Evolutionary conservation across 1,284 basidiomycete genomes (phyloP), one percentile per base, ranked within the genome.

Genomic region (Hemileia vastatrix): DNA sequence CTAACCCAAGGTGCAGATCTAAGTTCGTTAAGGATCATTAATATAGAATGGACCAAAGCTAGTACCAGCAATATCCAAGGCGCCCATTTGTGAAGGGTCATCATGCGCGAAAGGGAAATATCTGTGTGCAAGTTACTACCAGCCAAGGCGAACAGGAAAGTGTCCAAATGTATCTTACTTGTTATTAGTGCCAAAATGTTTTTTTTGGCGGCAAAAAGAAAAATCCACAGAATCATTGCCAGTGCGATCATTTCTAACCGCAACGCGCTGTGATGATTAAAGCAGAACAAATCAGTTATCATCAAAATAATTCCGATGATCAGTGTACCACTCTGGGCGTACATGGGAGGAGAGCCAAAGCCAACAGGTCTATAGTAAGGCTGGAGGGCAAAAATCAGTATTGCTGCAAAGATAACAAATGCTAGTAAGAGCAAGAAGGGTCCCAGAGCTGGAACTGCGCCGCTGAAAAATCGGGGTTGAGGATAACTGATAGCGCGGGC

Each of bases 81-180:
- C n/a, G 60, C 52, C 51, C 52, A 62, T 55, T 62, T 62, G 33
- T 62, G 60, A 33, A 62, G 49, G 11, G 33, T 43, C 60, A 62
- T 62, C 1, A 62, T 36, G 21, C 53, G 32, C 31, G 49, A 6
- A 49, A 54, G 50, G 27, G 50, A 54, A 21, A 62, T 45, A 15
- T 53, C 60, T 62, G 19, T 19, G n/a, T 13, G n/a, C n/a, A 49
- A 4, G 23, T 9, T 24, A 9, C 15, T 32, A 33, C 3, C 23
- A 32, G 8, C 3, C 4, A 52, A 15, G 15, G 5, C 13, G 31
- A 15, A 6, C 15, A 11, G 8, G 18, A 9, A 21, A n/a, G n/a
- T 36, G 13, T 43, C 13, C 27, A 32, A 57, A 49, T 1, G 6
- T 1, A 24, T 13, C 52, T 62, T 24, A 62, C 60, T 53, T 3